These are phyloP conservation scores for Sarcocystis neurona DNA, from an alignment of 169 alveolate species.

Conservation along the genomic window DNA sequence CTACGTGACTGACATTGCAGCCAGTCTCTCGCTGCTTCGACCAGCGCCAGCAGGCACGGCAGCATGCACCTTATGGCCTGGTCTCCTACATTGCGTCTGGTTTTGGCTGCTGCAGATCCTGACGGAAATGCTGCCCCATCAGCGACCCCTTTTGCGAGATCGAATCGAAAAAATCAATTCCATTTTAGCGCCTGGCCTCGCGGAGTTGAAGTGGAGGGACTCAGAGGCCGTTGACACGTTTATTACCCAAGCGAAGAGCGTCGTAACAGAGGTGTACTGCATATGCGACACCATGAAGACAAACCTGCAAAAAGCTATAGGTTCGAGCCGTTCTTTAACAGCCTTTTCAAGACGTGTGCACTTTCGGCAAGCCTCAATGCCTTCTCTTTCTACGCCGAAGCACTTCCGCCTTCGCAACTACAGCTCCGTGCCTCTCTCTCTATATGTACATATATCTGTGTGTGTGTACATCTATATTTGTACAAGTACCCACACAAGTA, in stretches of 20 bases:
- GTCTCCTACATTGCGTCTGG: background rate
- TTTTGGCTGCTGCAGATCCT: conserved; percentile 63
- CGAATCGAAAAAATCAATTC: conserved; percentile 86
- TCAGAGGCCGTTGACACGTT: conserved; percentile 85
- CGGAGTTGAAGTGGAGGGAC: conserved; percentile 86
- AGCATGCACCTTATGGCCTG: background rate
- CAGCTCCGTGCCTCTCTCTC: no score
- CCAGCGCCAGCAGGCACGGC: background rate
- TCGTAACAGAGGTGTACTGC: conserved; percentile 81
- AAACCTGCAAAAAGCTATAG: conserved; percentile 73
- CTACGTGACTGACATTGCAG: no score
- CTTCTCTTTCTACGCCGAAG: no score
- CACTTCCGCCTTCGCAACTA: no score
- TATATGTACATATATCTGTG: no score
- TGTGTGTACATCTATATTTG: no score
- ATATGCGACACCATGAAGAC: conserved; percentile 87
- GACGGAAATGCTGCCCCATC: conserved; percentile 88
- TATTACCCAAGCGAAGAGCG: conserved; percentile 77
- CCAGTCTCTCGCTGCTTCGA: background rate
- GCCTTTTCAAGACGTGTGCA: no score
- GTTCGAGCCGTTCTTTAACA: no score
- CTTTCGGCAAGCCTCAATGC: no score
- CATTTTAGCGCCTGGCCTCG: conserved; percentile 87
- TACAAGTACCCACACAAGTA: no score
- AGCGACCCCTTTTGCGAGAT: conserved; percentile 90